phyloP scores from a whole-genome alignment of 108 stramenopile genomes.

The Conticribra weissflogii region DNA sequence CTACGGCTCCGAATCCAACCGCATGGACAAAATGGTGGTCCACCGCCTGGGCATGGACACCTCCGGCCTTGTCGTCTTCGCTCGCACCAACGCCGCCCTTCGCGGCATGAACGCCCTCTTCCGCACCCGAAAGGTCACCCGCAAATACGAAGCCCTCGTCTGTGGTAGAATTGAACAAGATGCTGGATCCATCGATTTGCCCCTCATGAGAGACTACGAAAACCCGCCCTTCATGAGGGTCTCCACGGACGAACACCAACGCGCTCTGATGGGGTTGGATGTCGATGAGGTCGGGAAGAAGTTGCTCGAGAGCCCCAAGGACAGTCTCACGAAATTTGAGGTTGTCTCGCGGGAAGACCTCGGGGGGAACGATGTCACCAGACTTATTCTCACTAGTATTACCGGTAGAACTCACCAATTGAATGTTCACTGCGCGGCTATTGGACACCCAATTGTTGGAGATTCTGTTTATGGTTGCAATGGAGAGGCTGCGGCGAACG shows the following conservation, averaged over 20 bases:
- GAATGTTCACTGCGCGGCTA: constrained; percentile 85
- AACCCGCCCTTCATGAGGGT: constrained; percentile 84
- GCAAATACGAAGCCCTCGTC: constrained; percentile 81
- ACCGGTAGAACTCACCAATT: constrained; percentile 88
- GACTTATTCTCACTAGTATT: constrained; percentile 76
- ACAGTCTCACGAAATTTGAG: constrained; percentile 73
- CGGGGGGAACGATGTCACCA: constrained; percentile 71
- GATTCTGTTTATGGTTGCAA: constrained; percentile 78
- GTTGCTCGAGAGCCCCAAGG: constrained; percentile 74
- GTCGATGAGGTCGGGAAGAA: constrained; percentile 68
- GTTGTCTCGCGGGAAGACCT: constrained; percentile 69
- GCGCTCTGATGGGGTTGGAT: constrained; percentile 64
- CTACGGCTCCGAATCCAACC: constrained; percentile 58
- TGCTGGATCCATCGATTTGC: constrained; percentile 69
- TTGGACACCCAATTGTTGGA: constrained; percentile 91
- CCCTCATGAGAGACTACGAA: constrained; percentile 83
- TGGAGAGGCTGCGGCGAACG: constrained; percentile 77
- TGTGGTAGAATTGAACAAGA: constrained; percentile 74
- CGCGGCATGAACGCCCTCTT: constrained; percentile 72
- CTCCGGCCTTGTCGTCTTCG: constrained; percentile 82
- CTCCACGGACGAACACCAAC: constrained; percentile 77
- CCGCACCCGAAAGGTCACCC: constrained; percentile 71
- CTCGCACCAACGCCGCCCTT: constrained; percentile 66
- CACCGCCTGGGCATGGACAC: constrained; percentile 88
- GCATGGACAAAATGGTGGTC: constrained; percentile 85